Percentiles rank a stretch among this genome's conserved stretches.
These are phyloP conservation scores for Sarocladium kiliense DNA, from an alignment of 2,329 filamentous ascomycete genomes.

Conservation along the genomic window DNA sequence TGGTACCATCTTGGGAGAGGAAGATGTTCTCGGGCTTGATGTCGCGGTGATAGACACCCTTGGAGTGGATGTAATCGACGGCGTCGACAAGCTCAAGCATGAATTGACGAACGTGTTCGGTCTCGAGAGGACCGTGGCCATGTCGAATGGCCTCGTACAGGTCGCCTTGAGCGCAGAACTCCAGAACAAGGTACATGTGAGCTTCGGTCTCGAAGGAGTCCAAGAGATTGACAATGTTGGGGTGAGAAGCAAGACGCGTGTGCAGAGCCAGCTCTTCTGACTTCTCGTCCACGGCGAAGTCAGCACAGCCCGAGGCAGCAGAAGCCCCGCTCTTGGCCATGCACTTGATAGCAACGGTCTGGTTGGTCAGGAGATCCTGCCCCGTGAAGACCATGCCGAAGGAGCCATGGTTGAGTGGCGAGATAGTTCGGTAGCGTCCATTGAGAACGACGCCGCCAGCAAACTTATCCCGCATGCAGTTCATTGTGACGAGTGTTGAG, in stretches of 20 bases:
- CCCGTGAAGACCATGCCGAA: conserved; percentile 99
- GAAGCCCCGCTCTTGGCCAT: conserved; percentile 74
- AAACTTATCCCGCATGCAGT: conserved; percentile 83
- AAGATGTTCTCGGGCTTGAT: conserved; percentile 99
- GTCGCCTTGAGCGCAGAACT: conserved; percentile 93
- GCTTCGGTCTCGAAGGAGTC: conserved; percentile 88
- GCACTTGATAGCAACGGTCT: conserved; percentile 92
- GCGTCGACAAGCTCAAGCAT: conserved; percentile 93
- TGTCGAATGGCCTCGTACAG: conserved; percentile 95
- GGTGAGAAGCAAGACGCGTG: conserved; percentile 69
- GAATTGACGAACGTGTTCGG: conserved; percentile 93
- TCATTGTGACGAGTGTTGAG: conserved; percentile 47
- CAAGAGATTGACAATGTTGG: conserved; percentile 90
- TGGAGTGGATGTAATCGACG: conserved; percentile 83
- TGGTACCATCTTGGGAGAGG: conserved; percentile 73
- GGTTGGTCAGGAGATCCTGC: conserved; percentile 68
- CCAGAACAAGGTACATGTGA: conserved; percentile 87
- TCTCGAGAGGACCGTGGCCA: conserved; percentile 83
- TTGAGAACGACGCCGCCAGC: conserved; percentile 73
- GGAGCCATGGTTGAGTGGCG: conserved; percentile 95
- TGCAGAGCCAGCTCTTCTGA: conserved; percentile 80
- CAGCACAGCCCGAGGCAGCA: conserved; percentile 48
- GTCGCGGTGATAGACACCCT: conserved; percentile 91
- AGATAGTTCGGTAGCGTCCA: conserved; percentile 85
- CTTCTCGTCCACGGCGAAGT: conserved; percentile 73